These are phyloP conservation scores for Haplographium delicatum DNA, from an alignment of 495 filamentous ascomycete species.

Conservation along the genomic window DNA sequence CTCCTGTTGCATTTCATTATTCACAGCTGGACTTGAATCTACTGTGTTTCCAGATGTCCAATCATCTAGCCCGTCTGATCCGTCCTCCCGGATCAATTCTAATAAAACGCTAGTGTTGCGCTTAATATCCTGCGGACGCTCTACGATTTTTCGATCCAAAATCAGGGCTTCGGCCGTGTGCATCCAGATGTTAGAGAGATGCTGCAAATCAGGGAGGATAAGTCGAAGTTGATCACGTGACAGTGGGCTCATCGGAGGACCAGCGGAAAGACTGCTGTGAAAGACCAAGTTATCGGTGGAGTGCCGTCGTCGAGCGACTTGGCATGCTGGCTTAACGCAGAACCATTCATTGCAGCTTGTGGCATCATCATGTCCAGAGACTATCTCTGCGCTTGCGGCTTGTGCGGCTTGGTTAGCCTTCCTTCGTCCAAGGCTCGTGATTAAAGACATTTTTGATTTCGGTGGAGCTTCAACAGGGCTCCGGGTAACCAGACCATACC, in stretches of 20 bases:
- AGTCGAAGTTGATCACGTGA: slow-evolving; percentile 39
- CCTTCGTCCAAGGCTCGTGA: slow-evolving; percentile 44
- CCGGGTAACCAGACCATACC: slow-evolving; percentile 43
- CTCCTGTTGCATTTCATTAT: slow-evolving; percentile 16
- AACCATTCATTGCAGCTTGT: slow-evolving; percentile 27
- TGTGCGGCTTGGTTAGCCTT: slow-evolving; percentile 29
- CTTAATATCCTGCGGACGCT: slow-evolving; percentile 45
- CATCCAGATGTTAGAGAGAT: slow-evolving; percentile 45
- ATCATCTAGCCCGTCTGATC: slow-evolving; percentile 44
- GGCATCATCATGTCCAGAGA: slow-evolving; percentile 14
- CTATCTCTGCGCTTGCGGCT: slow-evolving; percentile 1
- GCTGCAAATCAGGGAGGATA: slow-evolving; percentile 43
- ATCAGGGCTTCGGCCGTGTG: slow-evolving; percentile 51
- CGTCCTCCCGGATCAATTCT: slow-evolving; percentile 48
- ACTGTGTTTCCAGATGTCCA: slow-evolving; percentile 30
- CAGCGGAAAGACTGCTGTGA: slow-evolving; percentile 44
- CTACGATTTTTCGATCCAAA: slow-evolving; percentile 47
- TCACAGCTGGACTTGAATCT: slow-evolving; percentile 1
- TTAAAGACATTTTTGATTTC: slow-evolving; percentile 39
- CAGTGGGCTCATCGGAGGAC: slow-evolving; percentile 48
- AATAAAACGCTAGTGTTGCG: slow-evolving; percentile 46
- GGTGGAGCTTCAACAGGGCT: slow-evolving; percentile 35
- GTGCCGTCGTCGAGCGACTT: slow-evolving; percentile 23
- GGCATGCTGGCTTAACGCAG: slow-evolving; percentile 28
- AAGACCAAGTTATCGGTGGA: slow-evolving; percentile 38